Evolutionary conservation across 2,329 filamentous ascomycete genomes (phyloP).

Genomic region (Phaeosphaeria sp.): DNA sequence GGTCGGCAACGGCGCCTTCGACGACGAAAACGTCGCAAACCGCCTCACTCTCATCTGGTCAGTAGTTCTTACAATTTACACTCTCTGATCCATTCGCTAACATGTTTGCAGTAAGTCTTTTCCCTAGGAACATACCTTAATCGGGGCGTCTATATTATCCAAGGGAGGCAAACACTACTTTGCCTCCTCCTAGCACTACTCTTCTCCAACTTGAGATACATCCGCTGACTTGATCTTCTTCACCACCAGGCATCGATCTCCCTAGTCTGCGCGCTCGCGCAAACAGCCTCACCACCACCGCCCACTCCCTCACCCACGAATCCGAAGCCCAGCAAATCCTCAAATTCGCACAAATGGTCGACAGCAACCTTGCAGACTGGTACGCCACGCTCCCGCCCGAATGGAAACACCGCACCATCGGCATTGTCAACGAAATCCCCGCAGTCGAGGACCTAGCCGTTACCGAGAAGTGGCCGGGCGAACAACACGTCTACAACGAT

Average conservation of each 20-base stretch:
- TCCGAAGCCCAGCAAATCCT: slow-evolving; percentile 43
- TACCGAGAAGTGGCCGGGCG: slow-evolving; percentile 46
- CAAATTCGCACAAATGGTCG: slow-evolving; percentile 44
- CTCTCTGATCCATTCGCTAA: no score
- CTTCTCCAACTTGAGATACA: no score
- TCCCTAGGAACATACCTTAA: no score
- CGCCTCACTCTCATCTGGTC: slow-evolving; percentile 48
- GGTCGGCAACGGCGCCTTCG: slow-evolving; percentile 38
- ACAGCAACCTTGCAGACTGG: slow-evolving; percentile 47
- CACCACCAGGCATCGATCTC: slow-evolving; percentile 48
- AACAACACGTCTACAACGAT: slow-evolving; percentile 49
- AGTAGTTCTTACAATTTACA: no score
- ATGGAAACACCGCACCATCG: slow-evolving; percentile 45
- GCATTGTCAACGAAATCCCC: slow-evolving; percentile 32
- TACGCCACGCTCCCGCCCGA: slow-evolving; percentile 41
- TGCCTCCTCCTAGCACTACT: no score
- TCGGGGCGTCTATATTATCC: no score
- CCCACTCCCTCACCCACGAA: slow-evolving; percentile 24
- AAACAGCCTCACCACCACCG: slow-evolving; percentile 34
- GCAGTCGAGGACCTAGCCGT: slow-evolving; percentile 32
- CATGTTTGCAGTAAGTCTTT: no score
- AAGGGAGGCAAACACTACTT: no score
- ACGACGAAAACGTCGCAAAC: slow-evolving; percentile 49
- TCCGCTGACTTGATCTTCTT: no score
- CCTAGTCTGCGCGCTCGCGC: slow-evolving; percentile 46